Evolutionary conservation across 2,329 filamentous ascomycete genomes (phyloP).

Genomic region (Pseudogymnoascus sp.): DNA sequence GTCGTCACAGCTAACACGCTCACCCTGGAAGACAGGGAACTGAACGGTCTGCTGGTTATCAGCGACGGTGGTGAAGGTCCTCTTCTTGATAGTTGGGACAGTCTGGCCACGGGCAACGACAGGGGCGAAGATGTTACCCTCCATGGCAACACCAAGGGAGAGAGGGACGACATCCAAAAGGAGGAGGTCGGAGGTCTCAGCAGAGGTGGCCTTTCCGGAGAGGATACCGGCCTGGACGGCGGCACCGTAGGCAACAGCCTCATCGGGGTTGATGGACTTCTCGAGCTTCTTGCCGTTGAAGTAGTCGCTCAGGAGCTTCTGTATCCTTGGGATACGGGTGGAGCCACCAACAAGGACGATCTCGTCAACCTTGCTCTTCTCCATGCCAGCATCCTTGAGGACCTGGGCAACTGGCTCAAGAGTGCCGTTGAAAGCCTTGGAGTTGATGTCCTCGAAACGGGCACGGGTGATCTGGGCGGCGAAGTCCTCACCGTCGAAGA

Average conservation of each 20-base stretch:
- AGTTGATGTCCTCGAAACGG: slow-evolving; percentile 97
- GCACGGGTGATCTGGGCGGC: slow-evolving; percentile 96
- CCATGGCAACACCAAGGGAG: slow-evolving; percentile 98
- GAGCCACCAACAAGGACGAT: slow-evolving; percentile 98
- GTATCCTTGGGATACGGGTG: slow-evolving; percentile 96
- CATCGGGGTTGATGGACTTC: slow-evolving; percentile 99
- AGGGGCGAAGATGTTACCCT: slow-evolving; percentile 96
- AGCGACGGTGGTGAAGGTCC: slow-evolving; percentile 80
- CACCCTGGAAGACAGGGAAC: slow-evolving; percentile 93
- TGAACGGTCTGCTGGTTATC: slow-evolving; percentile 73
- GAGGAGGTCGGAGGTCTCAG: slow-evolving; percentile 88
- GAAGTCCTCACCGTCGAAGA: slow-evolving; percentile 97
- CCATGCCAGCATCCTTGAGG: slow-evolving; percentile 80
- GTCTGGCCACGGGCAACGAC: slow-evolving; percentile 77
- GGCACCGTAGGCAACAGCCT: slow-evolving; percentile 97
- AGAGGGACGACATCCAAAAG: slow-evolving; percentile 94
- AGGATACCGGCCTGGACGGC: slow-evolving; percentile 98
- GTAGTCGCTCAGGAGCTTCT: slow-evolving; percentile 98
- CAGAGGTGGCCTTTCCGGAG: slow-evolving; percentile 93
- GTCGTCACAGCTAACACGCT: slow-evolving; percentile 96
- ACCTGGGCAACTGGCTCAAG: slow-evolving; percentile 95
- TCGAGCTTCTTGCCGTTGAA: slow-evolving; percentile 99
- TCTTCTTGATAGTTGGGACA: slow-evolving; percentile 74
- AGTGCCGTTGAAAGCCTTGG: slow-evolving; percentile 88
- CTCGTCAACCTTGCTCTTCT: slow-evolving; percentile 92